Base-by-base conservation (phyloP, 345 rosid species). In the Eucalyptus curtisii region DNA sequence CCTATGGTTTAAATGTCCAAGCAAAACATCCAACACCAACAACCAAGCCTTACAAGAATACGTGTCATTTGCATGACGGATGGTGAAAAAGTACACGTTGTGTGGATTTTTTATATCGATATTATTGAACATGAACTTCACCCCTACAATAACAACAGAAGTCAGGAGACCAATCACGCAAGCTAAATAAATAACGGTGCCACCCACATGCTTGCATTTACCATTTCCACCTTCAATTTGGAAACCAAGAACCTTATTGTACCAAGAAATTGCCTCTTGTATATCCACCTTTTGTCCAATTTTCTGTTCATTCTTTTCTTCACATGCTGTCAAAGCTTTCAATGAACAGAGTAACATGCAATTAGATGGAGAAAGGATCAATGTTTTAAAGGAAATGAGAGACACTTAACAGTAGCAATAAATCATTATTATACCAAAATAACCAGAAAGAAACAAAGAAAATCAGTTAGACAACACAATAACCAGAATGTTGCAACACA, bases 211-310 rank as follows among this genome's bases (percentile, higher is more conserved):
- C 86, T 64, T 88, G 82, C 71, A 22, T 86, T 91, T 95, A 97
- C 99, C 99, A 91, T 89, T 93, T 86, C 99, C 98, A 24, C 97
- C 98, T 92, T 97, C 97, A 89, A 97, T 91, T 49, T 91, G 94
- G 89, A 98, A 93, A 90, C 99, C 96, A 20, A 98, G 96, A 93
- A 93, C 92, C 89, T 89, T 90, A 89, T 95, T 95, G 92, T 97
- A 98, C 99, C 99, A 98, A 82, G 92, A 91, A 53, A 97, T 90
- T 82, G 97, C 99, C 92, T 93, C 95, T 71, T 94, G 89, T 86
- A 94, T 93, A 86, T 94, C 95, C 90, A 89, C 92, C 88, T 91
- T 92, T 31, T 85, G 86, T 90, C 92, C 93, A 40, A 89, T 89
- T 88, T 89, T 92, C 89, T 92, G 91, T 79, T 90, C 91, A 87